Evolutionary conservation across 2,329 filamentous ascomycete genomes (phyloP), one percentile per base, ranked within the genome.

Genomic region (Thelonectria discophora): DNA sequence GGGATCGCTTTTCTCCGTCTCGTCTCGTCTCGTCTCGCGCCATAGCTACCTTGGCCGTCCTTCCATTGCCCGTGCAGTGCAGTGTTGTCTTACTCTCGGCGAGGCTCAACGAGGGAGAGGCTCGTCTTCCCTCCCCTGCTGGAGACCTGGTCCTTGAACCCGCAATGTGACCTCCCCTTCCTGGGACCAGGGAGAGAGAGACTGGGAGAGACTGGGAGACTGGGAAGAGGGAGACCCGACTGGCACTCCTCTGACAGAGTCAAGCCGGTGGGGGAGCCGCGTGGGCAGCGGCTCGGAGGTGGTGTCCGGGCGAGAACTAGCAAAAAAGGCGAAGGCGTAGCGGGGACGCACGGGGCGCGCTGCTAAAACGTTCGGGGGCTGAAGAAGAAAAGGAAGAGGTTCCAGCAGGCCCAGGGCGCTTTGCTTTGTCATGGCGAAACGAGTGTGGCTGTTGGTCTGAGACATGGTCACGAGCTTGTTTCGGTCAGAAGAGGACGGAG

Each of bases 231-330:
- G n/a, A n/a, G n/a, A n/a, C n/a, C n/a, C n/a, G n/a, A n/a, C n/a
- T n/a, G n/a, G n/a, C n/a, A n/a, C n/a, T n/a, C n/a, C n/a, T n/a
- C n/a, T n/a, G n/a, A n/a, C n/a, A n/a, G n/a, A 47, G 56, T 55
- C 47, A 56, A 30, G 20, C 57, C 45, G 37, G 57, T 59, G 50
- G 63, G 57, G 66, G 62, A 60, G 61, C 59, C 47, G 59, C 46
- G 51, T 58, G 51, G 54, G 62, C 21, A n/a, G 43, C 20, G 43
- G 10, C 51, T 60, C 63, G 61, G 64, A 46, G 62, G 59, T 64
- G 58, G 59, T 58, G 50, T 66, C 65, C 69, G 68, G 60, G 62
- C 58, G 52, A 34, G 60, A 65, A 54, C 55, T 71, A 71, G 65
- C 47, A 56, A 24, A 15, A 8, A 11, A 18, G 37, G 11, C 7